Conservation (phyloP, 192 early-diverging fungal species). For the Diversispora epigaea region DNA sequence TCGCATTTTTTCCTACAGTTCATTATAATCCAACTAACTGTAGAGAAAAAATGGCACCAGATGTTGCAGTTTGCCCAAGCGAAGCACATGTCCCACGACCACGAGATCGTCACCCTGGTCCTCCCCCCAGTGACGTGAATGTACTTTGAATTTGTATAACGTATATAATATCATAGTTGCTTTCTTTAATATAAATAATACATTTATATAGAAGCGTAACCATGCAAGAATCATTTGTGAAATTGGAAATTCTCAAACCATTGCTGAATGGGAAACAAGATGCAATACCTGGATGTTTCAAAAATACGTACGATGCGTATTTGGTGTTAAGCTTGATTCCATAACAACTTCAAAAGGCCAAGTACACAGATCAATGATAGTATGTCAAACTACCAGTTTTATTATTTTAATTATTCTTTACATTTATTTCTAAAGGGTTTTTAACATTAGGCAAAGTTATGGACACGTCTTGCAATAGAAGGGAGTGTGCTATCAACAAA, state of each 20-base stretch:
- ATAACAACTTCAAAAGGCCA: constrained; percentile 1
- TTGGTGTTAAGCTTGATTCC: constrained; percentile 9
- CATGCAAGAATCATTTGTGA: constrained; percentile 15
- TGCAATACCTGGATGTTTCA: constrained; percentile 1
- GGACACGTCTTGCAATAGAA: neutral
- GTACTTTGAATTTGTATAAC: constrained; percentile 13
- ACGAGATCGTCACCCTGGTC: neutral
- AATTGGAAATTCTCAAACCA: constrained; percentile 4
- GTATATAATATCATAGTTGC: neutral
- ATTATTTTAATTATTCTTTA: constrained; percentile 5
- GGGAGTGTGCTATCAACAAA: constrained; percentile 1
- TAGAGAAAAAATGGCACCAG: neutral
- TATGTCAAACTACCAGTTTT: constrained; percentile 5
- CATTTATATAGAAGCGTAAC: neutral
- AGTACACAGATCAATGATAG: constrained; percentile 15
- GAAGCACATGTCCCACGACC: neutral
- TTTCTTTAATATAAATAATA: too few relatives aligned
- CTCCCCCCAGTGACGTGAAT: neutral
- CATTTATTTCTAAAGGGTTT: constrained; percentile 1
- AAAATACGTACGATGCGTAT: constrained; percentile 9
- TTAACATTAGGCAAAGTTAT: constrained; percentile 28
- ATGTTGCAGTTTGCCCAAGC: neutral
- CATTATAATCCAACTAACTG: neutral
- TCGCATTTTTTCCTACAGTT: constrained; percentile 26
- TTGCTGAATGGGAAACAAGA: constrained; percentile 6